A percentile compares a stretch with the other conserved stretches of the same genome.
phyloP scores from a whole-genome alignment of 2,329 filamentous ascomycete genomes.

The Cadophora gregata region DNA sequence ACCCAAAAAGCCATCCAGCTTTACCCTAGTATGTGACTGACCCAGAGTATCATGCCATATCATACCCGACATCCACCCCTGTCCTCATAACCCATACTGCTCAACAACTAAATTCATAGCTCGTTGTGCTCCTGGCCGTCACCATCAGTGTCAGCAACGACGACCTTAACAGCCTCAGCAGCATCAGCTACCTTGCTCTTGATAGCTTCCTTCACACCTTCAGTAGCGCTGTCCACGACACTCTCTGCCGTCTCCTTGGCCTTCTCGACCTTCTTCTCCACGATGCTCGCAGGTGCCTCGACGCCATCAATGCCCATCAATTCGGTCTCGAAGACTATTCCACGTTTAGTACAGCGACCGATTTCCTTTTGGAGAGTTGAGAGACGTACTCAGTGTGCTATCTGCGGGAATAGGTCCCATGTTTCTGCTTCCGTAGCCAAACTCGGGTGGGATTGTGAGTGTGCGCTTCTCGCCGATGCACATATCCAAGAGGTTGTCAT shows the following conservation, averaged over 20 bases:
- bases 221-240: slow-evolving; percentile 37
- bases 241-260: slow-evolving; percentile 40
- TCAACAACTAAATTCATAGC: slow-evolving; percentile 50
- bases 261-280: slow-evolving; percentile 39
- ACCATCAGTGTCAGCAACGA: slow-evolving; percentile 61
- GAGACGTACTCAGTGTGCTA: slow-evolving; percentile 71
- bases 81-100: slow-evolving; percentile 8
- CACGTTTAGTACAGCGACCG: slow-evolving; percentile 27
- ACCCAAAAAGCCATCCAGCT: not conserved
- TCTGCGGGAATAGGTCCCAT: slow-evolving; percentile 85
- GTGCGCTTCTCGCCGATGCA: slow-evolving; percentile 93
- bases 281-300: slow-evolving; percentile 41
- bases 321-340: slow-evolving; percentile 86
- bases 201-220: slow-evolving; percentile 48
- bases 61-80: not conserved
- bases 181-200: slow-evolving; percentile 56
- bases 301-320: slow-evolving; percentile 84
- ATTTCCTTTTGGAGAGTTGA: slow-evolving; percentile 18
- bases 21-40: not conserved
- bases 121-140: slow-evolving; percentile 64
- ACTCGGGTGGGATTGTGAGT: slow-evolving; percentile 85
- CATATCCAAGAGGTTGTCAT: slow-evolving; percentile 89
- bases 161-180: slow-evolving; percentile 58
- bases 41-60: not conserved
- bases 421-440: slow-evolving; percentile 78